Evolutionary conservation across 441 rosid species (phyloP).

Genomic region (Kokia cookei): DNA sequence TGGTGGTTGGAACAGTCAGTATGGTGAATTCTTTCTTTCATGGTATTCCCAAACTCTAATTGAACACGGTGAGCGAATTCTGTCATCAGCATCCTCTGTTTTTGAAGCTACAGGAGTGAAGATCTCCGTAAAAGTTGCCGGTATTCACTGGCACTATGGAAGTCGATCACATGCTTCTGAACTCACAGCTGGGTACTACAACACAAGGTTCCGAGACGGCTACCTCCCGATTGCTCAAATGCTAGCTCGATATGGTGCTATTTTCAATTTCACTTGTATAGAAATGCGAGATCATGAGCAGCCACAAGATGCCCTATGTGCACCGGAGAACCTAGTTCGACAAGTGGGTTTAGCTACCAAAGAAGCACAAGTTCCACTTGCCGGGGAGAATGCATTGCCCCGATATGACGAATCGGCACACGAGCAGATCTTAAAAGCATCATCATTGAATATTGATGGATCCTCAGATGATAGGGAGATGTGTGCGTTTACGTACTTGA

Average conservation of each 20-base stretch:
- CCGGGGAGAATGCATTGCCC: constrained; percentile 88
- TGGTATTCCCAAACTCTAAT: constrained; percentile 86
- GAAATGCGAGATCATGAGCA: constrained; percentile 94
- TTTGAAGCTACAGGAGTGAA: constrained; percentile 44
- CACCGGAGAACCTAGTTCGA: constrained; percentile 88
- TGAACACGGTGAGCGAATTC: constrained; percentile 72
- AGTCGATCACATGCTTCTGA: constrained; percentile 84
- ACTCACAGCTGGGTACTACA: constrained; percentile 93
- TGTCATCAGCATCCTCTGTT: constrained; percentile 48
- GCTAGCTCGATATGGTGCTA: constrained; percentile 71
- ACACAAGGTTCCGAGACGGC: constrained; percentile 77
- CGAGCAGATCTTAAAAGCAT: constrained; percentile 65
- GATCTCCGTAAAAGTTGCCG: constrained; percentile 81
- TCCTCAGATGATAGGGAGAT: constrained; percentile 42
- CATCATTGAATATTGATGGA: constrained; percentile 44
- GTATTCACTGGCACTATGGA: constrained; percentile 95
- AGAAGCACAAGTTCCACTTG: constrained; percentile 65
- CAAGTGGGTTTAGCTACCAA: constrained; percentile 76
- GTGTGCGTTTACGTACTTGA: constrained; percentile 89
- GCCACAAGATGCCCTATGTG: constrained; percentile 84
- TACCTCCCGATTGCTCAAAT: constrained; percentile 82
- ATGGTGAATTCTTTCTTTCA: constrained; percentile 75
- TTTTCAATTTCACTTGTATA: constrained; percentile 88
- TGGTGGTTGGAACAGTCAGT: constrained; percentile 73
- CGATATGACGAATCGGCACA: constrained; percentile 68